Evolutionary conservation across 768 basidiomycete species (phyloP).

Genomic region (Gloeopeniophorella convolvens): DNA sequence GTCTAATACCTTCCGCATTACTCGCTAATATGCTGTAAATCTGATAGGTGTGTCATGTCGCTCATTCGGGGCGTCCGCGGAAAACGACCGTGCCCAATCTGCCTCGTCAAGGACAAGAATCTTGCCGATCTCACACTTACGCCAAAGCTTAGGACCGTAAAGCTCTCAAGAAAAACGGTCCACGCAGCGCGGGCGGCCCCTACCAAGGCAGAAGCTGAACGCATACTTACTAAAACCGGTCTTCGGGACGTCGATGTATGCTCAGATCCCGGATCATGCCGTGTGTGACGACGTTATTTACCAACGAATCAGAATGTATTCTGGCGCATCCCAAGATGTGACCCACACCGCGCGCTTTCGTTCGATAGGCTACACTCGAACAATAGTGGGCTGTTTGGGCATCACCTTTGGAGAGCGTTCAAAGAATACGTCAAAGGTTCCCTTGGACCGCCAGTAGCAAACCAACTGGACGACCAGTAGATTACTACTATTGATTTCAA

Average conservation of each 20-base stretch:
- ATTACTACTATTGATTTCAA: constrained; percentile 11
- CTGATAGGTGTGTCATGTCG: background rate
- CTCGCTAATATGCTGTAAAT: no score
- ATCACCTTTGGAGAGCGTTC: constrained; percentile 5
- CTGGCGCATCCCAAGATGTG: constrained; percentile 31
- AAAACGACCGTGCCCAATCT: background rate
- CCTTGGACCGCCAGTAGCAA: constrained; percentile 13
- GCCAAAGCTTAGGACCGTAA: background rate
- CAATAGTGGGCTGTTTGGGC: constrained; percentile 28
- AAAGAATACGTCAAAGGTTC: constrained; percentile 15
- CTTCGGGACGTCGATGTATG: constrained; percentile 21
- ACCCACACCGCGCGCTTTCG: constrained; percentile 30
- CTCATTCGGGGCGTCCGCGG: background rate
- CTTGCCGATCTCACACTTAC: background rate
- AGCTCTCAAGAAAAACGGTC: no score
- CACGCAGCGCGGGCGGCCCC: no score
- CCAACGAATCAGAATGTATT: constrained; percentile 2
- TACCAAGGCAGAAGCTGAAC: constrained; percentile 2
- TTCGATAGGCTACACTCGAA: constrained; percentile 37
- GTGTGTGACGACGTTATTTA: constrained; percentile 4
- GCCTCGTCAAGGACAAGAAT: background rate
- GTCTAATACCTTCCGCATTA: no score
- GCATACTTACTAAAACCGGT: constrained; percentile 21
- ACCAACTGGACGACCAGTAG: constrained; percentile 24
- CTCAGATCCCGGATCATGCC: no score